These are phyloP conservation scores for Poa pratensis DNA, from an alignment of 176 grass and related monocot species.

Conservation along the genomic window DNA sequence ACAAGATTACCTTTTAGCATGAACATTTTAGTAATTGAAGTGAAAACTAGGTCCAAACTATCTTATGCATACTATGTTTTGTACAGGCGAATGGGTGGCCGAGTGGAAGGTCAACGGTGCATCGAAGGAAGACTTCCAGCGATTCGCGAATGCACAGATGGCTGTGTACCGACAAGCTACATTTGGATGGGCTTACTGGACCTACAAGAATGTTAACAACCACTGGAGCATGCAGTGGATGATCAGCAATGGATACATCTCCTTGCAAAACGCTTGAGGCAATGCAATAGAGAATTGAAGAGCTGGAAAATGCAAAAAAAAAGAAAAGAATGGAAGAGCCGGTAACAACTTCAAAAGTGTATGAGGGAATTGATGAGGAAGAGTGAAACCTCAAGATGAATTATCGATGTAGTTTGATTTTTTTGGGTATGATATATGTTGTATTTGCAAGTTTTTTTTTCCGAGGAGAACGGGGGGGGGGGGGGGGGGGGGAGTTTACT, in stretches of 20 bases:
- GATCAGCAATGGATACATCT: constrained; percentile 75
- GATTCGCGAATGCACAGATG: constrained; percentile 50
- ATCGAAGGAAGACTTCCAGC: constrained; percentile 32
- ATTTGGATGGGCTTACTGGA: constrained; percentile 85
- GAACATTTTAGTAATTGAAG: background rate
- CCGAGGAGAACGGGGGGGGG: too few species aligned
- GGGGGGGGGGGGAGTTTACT: too few species aligned
- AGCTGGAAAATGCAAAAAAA: background rate
- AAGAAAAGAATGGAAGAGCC: too few species aligned
- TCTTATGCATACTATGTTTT: too few species aligned
- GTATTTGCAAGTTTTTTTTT: too few species aligned
- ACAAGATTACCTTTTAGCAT: background rate
- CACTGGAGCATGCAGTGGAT: constrained; percentile 86
- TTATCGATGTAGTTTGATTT: background rate
- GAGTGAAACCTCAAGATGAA: background rate
- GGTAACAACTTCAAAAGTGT: background rate
- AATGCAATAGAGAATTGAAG: background rate
- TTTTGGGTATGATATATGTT: background rate
- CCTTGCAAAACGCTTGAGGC: constrained; percentile 30
- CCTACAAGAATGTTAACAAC: constrained; percentile 50
- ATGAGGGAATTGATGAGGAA: background rate
- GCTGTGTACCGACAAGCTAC: constrained; percentile 55
- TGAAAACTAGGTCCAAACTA: too few species aligned
- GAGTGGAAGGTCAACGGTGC: too few species aligned
- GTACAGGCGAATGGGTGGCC: too few species aligned